Evolutionary conservation across 2,329 filamentous ascomycete species (phyloP).

Genomic region (Hawksworthiomyces lignivorus): DNA sequence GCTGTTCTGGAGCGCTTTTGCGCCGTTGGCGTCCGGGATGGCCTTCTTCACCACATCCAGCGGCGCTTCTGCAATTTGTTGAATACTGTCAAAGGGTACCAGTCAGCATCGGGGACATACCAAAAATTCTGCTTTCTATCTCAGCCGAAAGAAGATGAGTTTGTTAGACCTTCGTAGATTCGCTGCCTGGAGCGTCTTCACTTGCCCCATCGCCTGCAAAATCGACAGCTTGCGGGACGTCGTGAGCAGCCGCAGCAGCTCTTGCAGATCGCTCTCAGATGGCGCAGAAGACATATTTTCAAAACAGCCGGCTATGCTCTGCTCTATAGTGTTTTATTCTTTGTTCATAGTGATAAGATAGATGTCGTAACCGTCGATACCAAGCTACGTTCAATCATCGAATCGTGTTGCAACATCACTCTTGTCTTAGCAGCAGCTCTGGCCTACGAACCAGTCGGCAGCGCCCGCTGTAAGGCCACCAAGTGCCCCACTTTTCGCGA

Average conservation of each 20-base stretch:
- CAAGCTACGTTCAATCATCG: no score
- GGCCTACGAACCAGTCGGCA: no score
- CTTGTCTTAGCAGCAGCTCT: no score
- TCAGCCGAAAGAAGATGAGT: no score
- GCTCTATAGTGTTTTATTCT: constrained; percentile 10
- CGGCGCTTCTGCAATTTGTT: constrained; percentile 45
- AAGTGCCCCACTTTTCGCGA: no score
- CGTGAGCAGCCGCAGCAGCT: constrained; percentile 52
- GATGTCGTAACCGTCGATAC: no score
- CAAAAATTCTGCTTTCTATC: no score
- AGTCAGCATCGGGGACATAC: no score
- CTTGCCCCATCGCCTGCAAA: constrained; percentile 50
- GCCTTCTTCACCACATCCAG: constrained; percentile 36
- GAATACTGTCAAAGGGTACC: constrained; percentile 44
- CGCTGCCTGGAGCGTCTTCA: constrained; percentile 48
- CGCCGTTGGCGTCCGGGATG: constrained; percentile 40
- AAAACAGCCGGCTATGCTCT: no score
- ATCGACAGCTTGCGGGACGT: constrained; percentile 48
- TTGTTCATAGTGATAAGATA: neutral
- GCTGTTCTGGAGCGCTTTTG: constrained; percentile 43
- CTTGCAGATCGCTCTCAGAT: constrained; percentile 50
- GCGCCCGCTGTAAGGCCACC: no score
- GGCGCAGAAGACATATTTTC: constrained; percentile 5
- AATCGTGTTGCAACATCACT: no score
- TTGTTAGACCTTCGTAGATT: constrained; percentile 53